These are phyloP conservation scores for Fusarium clavum DNA, from an alignment of 2,329 filamentous ascomycete species.

Conservation along the genomic window DNA sequence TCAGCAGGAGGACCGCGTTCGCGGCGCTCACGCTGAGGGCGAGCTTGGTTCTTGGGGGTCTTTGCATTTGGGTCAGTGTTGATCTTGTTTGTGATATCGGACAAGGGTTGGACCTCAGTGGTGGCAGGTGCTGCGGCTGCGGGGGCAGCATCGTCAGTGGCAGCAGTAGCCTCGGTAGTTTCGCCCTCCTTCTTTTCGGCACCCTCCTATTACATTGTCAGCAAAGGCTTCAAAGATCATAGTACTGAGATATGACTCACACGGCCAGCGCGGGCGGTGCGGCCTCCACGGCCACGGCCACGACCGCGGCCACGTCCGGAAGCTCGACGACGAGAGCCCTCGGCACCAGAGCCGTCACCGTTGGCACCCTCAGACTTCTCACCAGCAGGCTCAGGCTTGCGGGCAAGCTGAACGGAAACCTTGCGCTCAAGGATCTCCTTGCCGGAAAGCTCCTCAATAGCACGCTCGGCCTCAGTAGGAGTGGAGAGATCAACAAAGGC, in stretches of 20 bases:
- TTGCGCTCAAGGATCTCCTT: conserved; percentile 98
- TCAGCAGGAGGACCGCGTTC: conserved; percentile 97
- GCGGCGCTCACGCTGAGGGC: conserved; percentile 70
- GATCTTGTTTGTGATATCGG: conserved; percentile 70
- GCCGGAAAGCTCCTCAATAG: conserved; percentile 94
- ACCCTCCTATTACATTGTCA: conserved; percentile 47
- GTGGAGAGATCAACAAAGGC: conserved; percentile 98
- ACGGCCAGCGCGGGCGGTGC: conserved; percentile 69
- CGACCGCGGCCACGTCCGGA: conserved; percentile 76
- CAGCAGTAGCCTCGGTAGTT: conserved; percentile 52
- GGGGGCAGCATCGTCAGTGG: conserved; percentile 59
- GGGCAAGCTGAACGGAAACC: conserved; percentile 98
- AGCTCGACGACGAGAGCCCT: conserved; percentile 71
- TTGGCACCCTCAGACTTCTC: conserved; percentile 81
- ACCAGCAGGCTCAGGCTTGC: conserved; percentile 89
- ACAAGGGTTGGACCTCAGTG: conserved; percentile 68
- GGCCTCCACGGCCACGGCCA: conserved; percentile 75
- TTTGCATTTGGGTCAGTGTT: conserved; percentile 71
- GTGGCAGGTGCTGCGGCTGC: conserved; percentile 59
- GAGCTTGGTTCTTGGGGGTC: conserved; percentile 66
- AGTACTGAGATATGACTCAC: conserved; percentile 41
- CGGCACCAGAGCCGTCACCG: conserved; percentile 78
- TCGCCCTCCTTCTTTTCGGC: conserved; percentile 61
- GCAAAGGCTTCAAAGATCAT: not conserved
- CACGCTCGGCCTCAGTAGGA: conserved; percentile 92